phyloP scores from a whole-genome alignment of 345 rosid genomes.

The Iberis pinnata region DNA sequence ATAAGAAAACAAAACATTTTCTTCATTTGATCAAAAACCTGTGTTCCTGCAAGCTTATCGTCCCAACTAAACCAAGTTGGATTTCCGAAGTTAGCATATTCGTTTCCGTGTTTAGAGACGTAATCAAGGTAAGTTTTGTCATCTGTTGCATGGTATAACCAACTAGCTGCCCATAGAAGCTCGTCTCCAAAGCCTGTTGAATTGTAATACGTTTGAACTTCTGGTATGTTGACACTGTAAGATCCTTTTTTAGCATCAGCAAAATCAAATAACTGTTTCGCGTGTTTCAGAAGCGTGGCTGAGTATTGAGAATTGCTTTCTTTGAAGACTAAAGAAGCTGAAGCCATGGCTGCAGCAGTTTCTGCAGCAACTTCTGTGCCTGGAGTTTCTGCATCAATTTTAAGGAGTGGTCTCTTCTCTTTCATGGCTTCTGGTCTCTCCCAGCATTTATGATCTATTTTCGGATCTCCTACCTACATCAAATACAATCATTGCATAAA shows the following conservation, averaged over 20 bases:
- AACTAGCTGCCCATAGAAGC: conserved; percentile 90
- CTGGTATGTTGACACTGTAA: conserved; percentile 63
- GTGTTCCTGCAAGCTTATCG: conserved; percentile 86
- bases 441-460: conserved; percentile 75
- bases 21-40: conserved; percentile 41
- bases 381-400: conserved; percentile 55
- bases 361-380: conserved; percentile 98
- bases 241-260: conserved; percentile 60
- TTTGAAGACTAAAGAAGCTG: conserved; percentile 90
- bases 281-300: conserved; percentile 69
- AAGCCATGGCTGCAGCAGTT: conserved; percentile 96
- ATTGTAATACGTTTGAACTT: conserved; percentile 60
- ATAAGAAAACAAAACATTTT: neutral
- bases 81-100: conserved; percentile 65
- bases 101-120: conserved; percentile 55
- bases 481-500: neutral
- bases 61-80: conserved; percentile 99
- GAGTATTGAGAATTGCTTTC: conserved; percentile 52
- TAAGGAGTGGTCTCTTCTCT: conserved; percentile 65
- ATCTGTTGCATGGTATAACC: conserved; percentile 90
- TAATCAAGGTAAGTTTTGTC: conserved; percentile 67
- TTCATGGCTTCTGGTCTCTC: conserved; percentile 85
- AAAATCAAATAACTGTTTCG: conserved; percentile 70
- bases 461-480: conserved; percentile 78
- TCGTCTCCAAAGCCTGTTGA: conserved; percentile 93